These are phyloP conservation scores for Climacium dendroides DNA, from an alignment of 225 moss, liverwort and hornwort genomes.

Conservation along the genomic window DNA sequence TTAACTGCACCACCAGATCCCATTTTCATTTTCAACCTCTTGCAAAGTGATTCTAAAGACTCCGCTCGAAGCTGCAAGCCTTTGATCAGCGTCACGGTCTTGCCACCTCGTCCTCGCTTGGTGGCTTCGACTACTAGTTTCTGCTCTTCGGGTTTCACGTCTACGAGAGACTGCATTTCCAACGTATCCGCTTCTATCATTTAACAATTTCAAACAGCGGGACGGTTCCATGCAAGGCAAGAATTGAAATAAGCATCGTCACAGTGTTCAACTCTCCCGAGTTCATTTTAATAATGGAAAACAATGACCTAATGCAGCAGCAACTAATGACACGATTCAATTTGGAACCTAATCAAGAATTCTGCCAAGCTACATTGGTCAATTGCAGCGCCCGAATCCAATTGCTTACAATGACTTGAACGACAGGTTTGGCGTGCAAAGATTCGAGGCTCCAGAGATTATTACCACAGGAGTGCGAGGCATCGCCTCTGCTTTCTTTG, in stretches of 20 bases:
- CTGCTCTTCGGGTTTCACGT: slow-evolving; percentile 51
- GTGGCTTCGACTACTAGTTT: slow-evolving; percentile 43
- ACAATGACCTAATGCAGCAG: neutral
- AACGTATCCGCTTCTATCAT: neutral
- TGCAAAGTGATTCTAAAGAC: slow-evolving; percentile 54
- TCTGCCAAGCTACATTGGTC: neutral
- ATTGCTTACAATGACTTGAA: neutral
- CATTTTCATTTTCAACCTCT: slow-evolving; percentile 49
- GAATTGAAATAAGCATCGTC: neutral
- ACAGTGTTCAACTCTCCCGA: neutral
- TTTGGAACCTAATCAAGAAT: neutral
- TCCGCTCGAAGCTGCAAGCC: slow-evolving; percentile 36
- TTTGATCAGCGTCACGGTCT: slow-evolving; percentile 64
- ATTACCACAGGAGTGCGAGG: slow-evolving; percentile 40
- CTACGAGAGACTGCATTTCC: slow-evolving; percentile 27
- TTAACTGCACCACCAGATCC: slow-evolving; percentile 70
- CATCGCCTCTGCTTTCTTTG: neutral
- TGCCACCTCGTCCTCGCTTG: slow-evolving; percentile 58
- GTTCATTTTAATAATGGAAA: neutral
- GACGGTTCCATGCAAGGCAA: neutral
- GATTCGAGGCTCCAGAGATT: neutral
- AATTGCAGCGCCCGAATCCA: neutral
- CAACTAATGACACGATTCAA: neutral
- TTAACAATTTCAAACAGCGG: neutral
- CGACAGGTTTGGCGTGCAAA: neutral